phyloP scores from a whole-genome alignment of 1,284 basidiomycete species.

The Cutaneotrichosporon cavernicola region DNA sequence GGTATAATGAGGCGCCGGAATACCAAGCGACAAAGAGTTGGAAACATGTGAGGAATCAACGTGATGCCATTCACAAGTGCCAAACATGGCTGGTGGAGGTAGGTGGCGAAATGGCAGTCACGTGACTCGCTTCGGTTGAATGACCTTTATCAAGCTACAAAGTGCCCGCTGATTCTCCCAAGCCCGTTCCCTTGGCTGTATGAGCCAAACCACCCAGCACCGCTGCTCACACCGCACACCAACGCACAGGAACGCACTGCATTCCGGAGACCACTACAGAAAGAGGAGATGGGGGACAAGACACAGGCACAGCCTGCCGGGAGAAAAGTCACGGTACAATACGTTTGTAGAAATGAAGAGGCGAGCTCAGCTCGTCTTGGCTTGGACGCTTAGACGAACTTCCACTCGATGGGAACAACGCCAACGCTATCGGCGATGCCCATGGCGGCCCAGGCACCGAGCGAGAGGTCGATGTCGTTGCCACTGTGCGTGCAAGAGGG shows the following conservation, averaged over 20 bases:
- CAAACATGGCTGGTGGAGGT: neutral
- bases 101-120: neutral
- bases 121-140: neutral
- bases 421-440: conserved; percentile 57
- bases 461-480: conserved; percentile 74
- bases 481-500: conserved; percentile 64
- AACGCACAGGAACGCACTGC: conserved; percentile 1
- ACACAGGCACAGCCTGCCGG: neutral
- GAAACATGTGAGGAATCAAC: conserved; percentile 1
- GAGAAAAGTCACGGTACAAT: neutral
- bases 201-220: too few relatives aligned
- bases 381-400: conserved; percentile 35
- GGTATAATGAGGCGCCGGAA: conserved; percentile 7
- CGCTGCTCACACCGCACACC: neutral
- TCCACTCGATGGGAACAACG: conserved; percentile 61
- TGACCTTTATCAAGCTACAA: too few relatives aligned
- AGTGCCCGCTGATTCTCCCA: too few relatives aligned
- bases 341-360: neutral
- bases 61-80: neutral
- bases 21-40: neutral
- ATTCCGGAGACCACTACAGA: neutral
- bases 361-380: neutral
- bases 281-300: neutral
- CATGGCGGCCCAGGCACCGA: conserved; percentile 4
- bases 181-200: too few relatives aligned